Percentiles rank a stretch among this genome's conserved stretches.
phyloP scores from a whole-genome alignment of 805 yeast species.

The Scheffersomyces coipomensis region DNA sequence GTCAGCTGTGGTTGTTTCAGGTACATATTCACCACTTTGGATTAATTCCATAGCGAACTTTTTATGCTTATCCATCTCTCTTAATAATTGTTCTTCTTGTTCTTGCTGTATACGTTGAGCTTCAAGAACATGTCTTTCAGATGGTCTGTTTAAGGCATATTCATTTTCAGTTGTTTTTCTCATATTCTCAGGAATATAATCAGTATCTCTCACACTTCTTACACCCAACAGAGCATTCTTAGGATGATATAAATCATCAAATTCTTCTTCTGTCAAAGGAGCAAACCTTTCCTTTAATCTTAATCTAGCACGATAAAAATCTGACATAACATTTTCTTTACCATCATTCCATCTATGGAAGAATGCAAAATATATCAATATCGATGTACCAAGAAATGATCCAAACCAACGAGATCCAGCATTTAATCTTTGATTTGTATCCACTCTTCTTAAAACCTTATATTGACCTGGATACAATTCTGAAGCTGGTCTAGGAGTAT shows the following conservation, averaged over 20 bases:
- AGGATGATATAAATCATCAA: slow-evolving; percentile 58
- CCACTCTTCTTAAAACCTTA: slow-evolving; percentile 63
- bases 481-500: slow-evolving; percentile 75
- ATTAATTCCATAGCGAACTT: slow-evolving; percentile 18
- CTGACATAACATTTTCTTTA: slow-evolving; percentile 69
- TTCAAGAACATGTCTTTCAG: slow-evolving; percentile 67
- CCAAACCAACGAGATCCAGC: slow-evolving; percentile 62
- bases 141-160: slow-evolving; percentile 62
- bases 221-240: slow-evolving; percentile 35
- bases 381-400: slow-evolving; percentile 44
- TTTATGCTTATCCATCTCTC: slow-evolving; percentile 28
- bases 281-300: slow-evolving; percentile 48
- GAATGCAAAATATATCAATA: slow-evolving; percentile 61
- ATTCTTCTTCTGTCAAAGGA: slow-evolving; percentile 60
- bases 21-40: slow-evolving; percentile 7
- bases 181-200: slow-evolving; percentile 40
- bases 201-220: slow-evolving; percentile 43
- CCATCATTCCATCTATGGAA: slow-evolving; percentile 86
- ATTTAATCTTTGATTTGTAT: slow-evolving; percentile 51
- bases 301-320: slow-evolving; percentile 62
- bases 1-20: neutral
- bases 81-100: slow-evolving; percentile 52
- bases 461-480: slow-evolving; percentile 77
- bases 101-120: slow-evolving; percentile 71
- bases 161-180: slow-evolving; percentile 45